phyloP scores from a whole-genome alignment of 352 stramenopile species.

The Thraustotheca clavata region DNA sequence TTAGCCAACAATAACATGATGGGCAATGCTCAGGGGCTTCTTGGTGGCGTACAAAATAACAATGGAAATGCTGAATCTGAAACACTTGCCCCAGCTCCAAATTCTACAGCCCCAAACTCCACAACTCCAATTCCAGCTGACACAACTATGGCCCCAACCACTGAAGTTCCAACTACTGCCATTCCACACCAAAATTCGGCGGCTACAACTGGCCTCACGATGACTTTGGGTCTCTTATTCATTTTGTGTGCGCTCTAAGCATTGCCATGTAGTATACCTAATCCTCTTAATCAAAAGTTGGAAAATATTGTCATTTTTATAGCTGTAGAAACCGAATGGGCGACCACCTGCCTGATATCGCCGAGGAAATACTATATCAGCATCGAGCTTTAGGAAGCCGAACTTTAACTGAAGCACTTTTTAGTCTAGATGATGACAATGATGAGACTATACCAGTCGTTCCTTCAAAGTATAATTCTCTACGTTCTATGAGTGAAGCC shows the following conservation, averaged over 20 bases:
- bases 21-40: not conserved
- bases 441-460: not conserved
- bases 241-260: too few species aligned
- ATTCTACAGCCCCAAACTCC: not conserved
- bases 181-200: not conserved
- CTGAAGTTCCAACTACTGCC: not conserved
- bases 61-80: too few species aligned
- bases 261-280: too few species aligned
- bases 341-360: too few species aligned
- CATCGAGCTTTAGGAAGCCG: too few species aligned
- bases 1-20: not conserved
- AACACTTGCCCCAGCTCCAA: not conserved
- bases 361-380: too few species aligned
- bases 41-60: not conserved
- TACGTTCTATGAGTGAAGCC: not conserved
- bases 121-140: not conserved
- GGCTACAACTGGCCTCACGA: not conserved
- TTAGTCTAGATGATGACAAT: not conserved
- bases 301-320: too few species aligned
- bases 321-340: too few species aligned
- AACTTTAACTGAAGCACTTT: too few species aligned
- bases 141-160: not conserved
- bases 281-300: too few species aligned
- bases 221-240: not conserved
- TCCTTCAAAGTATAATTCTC: slow-evolving; percentile 11